Base-by-base conservation (phyloP, 768 basidiomycete genomes). In the Austroboletus eburneus region DNA sequence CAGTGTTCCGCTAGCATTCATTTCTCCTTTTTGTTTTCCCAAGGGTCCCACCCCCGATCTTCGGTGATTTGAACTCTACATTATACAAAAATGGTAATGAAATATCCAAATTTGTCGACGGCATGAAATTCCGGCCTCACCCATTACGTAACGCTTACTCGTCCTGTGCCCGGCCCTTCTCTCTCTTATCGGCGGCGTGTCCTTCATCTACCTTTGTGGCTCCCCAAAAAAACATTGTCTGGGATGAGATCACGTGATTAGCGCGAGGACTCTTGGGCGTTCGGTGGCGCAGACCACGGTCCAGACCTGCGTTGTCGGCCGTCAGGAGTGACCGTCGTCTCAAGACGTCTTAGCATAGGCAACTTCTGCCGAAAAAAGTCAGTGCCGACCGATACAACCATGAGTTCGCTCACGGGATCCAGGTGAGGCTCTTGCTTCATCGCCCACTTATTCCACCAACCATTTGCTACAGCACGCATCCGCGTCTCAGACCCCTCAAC, bases 401-500 rank as follows among this genome's bases (percentile, higher is more conserved):
- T 34, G 40, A 50, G 49, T 42, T 43, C 20, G 42, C 59, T 58
- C 50, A 61, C 67, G 24, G 39, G 49, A 22, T 23, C 38, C 25
- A 36, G 12, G 25, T 43, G 47, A 39, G 56, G 45, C 32, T 55
- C 55, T 39, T 51, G 60, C 36, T 57, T 65, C 48, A 69, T 56
- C 21, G 73, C 71, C 77, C 77, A 83, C 44, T 69, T 70, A 9
- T 72, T 65, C 69, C 74, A 70, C 81, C 80, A 71, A 17, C 78
- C 81, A 38, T 63, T 65, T 36, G 69, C 71, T n/a, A 72, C 70
- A 48, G 65, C 63, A 39, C 73, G 63, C 29, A 56, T 62, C 42
- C 69, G 69, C 44, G 65, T 55, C 48, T 59, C 65, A 46, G 55
- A 52, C 13, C 58, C 60, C 40, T 50, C 29, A 3, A 50, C 34